phyloP scores from a whole-genome alignment of 768 basidiomycete species.

The Mycena rebaudengoi region DNA sequence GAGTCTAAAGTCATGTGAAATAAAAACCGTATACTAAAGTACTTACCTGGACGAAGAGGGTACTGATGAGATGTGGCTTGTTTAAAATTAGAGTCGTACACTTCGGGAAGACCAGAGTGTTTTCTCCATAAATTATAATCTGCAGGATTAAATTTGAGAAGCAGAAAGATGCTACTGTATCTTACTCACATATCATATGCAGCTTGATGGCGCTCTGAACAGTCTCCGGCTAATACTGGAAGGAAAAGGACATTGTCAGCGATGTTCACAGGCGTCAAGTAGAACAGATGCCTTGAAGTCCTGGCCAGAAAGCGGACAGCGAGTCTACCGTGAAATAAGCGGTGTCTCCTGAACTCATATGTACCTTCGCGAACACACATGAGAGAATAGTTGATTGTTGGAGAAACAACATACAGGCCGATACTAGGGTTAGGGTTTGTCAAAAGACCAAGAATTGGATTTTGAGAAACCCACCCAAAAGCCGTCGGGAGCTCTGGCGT shows the following conservation, averaged over 20 bases:
- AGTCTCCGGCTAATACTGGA: constrained; percentile 78
- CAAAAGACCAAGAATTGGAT: neutral
- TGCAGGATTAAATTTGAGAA: constrained; percentile 36
- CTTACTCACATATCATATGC: constrained; percentile 83
- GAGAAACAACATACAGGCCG: no score
- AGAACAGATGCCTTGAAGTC: constrained; percentile 62
- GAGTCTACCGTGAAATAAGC: constrained; percentile 89
- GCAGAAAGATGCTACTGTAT: neutral
- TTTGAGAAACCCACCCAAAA: constrained; percentile 73
- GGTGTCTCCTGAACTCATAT: constrained; percentile 79
- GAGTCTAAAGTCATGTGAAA: neutral
- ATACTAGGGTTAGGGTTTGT: constrained; percentile 59
- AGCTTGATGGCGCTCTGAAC: constrained; percentile 89
- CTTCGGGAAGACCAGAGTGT: constrained; percentile 90
- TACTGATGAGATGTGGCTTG: constrained; percentile 81
- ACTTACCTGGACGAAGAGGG: constrained; percentile 76
- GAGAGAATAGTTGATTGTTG: no score
- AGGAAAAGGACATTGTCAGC: neutral
- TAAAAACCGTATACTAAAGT: neutral
- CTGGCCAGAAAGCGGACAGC: constrained; percentile 97
- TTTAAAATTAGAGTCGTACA: constrained; percentile 83
- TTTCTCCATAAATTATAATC: constrained; percentile 95
- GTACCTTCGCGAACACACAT: no score
- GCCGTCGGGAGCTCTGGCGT: constrained; percentile 82
- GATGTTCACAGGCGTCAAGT: neutral